Evolutionary conservation across 2,329 filamentous ascomycete genomes (phyloP).

Genomic region (Neofusicoccum parvum): DNA sequence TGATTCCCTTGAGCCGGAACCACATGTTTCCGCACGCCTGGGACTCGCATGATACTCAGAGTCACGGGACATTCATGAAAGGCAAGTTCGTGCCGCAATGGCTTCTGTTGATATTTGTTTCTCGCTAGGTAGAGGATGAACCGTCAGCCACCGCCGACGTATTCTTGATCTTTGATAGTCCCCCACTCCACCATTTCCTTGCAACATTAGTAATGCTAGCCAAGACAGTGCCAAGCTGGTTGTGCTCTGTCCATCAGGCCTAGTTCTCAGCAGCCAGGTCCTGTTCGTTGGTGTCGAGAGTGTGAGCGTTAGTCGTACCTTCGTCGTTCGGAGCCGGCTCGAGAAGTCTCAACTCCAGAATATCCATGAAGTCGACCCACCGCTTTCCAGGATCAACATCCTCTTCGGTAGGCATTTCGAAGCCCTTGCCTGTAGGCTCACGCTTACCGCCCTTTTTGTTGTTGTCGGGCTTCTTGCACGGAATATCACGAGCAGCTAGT

Average conservation of each 20-base stretch:
- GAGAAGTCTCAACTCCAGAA: background rate
- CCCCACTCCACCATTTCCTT: background rate
- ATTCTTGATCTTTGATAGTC: background rate
- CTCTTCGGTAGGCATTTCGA: background rate
- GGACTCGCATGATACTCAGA: too few relatives aligned
- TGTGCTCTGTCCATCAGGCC: background rate
- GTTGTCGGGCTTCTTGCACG: background rate
- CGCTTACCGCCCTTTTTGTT: background rate
- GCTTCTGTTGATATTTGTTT: too few relatives aligned
- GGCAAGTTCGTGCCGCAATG: too few relatives aligned
- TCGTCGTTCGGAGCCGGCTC: background rate
- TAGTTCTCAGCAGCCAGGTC: background rate
- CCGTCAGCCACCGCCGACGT: too few relatives aligned
- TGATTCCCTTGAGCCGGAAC: background rate
- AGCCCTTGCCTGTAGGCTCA: background rate
- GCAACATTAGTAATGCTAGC: background rate
- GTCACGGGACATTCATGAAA: too few relatives aligned
- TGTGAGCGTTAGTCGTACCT: background rate
- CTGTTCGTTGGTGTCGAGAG: background rate
- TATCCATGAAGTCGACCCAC: background rate
- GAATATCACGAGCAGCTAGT: slow-evolving; percentile 5
- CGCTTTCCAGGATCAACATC: slow-evolving; percentile 1
- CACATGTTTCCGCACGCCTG: background rate
- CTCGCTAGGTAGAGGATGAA: too few relatives aligned
- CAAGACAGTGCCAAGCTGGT: background rate